A percentile compares a stretch with the other conserved stretches of the same genome.
Evolutionary conservation across 208 protist genomes (phyloP).

Genomic region (Leishmania guyanensis): DNA sequence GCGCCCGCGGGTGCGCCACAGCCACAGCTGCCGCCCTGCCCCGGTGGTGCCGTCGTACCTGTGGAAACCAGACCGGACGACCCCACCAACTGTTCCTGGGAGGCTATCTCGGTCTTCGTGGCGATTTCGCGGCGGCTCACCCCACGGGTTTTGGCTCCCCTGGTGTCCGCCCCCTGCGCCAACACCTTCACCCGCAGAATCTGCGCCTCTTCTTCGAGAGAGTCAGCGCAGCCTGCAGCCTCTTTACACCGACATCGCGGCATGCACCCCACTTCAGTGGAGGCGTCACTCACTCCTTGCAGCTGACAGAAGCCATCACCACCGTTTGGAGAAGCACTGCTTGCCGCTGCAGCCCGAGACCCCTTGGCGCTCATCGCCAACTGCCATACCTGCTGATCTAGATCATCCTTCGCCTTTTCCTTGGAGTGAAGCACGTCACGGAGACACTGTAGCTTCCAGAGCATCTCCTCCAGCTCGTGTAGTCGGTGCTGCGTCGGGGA

Average conservation of each 20-base stretch:
- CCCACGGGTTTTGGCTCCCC: background rate
- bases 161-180: background rate
- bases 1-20: background rate
- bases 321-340: background rate
- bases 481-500: background rate
- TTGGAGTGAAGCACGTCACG: conserved; percentile 9
- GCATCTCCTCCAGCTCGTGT: conserved; percentile 13
- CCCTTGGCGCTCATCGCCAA: background rate
- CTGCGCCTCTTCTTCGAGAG: conserved; percentile 29
- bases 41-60: background rate
- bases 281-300: background rate
- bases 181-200: conserved; percentile 11
- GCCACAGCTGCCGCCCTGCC: background rate
- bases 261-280: background rate
- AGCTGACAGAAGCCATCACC: background rate
- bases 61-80: background rate
- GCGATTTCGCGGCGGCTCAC: background rate
- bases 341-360: background rate
- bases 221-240: conserved; percentile 10
- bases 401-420: background rate
- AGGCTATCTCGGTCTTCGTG: background rate
- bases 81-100: background rate
- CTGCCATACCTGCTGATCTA: conserved; percentile 19
- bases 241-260: conserved; percentile 10
- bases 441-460: conserved; percentile 17